Evolutionary conservation across 441 rosid species (phyloP), one percentile per base, ranked within the genome.

Genomic region (Gossypium aridum): DNA sequence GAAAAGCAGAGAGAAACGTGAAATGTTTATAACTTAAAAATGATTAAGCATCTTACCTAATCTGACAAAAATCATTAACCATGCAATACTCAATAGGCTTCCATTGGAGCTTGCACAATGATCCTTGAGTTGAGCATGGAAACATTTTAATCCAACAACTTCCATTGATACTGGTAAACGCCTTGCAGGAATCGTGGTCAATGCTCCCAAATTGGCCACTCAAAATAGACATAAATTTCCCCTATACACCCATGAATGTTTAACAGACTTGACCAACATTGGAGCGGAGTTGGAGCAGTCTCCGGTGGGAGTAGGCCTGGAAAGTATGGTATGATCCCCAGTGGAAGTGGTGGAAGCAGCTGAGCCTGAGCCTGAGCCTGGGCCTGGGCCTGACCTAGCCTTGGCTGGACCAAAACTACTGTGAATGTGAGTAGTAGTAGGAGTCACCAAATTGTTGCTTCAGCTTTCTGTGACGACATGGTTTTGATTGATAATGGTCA

Each of bases 91-190:
- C 25, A 9, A 37, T 10, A 20, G 28, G 9, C 17, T 20, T 3
- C 2, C 28, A 16, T 0, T 1, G 12, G 7, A 7, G 73, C 10
- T 3, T 28, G 49, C 23, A 26, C 73, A 70, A 26, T 17, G 2
- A 9, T 54, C 17, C 62, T 54, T 70, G 10, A 70, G 49, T 54
- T 70, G 16, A 70, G 49, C 51, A 55, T 12, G 4, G 17, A 22
- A 70, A 70, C 73, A 70, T 25, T 53, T 26, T 28, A 25, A 26
- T 9, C 73, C 61, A 70, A 53, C 62, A 70, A 6, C 16, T 26
- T n/a, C 3, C 49, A 51, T 54, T 19, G n/a, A 70, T 16, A 0
- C 26, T 7, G 9, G 8, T 4, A 31, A 53, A 10, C 2, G 51
- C 61, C 49, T 73, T 45, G 43, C 68, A 72, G 6, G 61, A 62